Base-by-base conservation (phyloP, 2,329 filamentous ascomycete genomes). In the Botrytis squamosa region DNA sequence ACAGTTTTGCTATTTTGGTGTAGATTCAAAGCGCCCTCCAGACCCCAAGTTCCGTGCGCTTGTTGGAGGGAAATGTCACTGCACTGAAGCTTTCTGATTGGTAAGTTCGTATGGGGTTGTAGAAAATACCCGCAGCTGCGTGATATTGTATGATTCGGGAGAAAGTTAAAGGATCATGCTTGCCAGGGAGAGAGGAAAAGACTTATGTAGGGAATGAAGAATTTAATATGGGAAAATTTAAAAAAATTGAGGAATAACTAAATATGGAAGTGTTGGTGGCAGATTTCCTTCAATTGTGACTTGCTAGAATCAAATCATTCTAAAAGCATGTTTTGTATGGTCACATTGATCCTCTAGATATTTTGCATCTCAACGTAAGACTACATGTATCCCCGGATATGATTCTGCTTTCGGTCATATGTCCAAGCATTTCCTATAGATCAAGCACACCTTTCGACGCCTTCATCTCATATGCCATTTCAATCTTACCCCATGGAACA, bases 1-100 rank as follows among this genome's bases (percentile, higher is more conserved):
- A 65, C 40, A n/a, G n/a, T 29, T 64, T 14, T 29, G n/a, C 25
- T 18, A 0, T 20, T 64, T 64, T 44, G 40, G n/a, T 25, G 40
- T 64, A n/a, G 60, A 38, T 64, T 64, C 62, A 44, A 65, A 46
- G 29, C 29, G 16, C 25, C 16, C 62, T 18, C 16, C 40, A 44
- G n/a, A 44, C 62, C 40, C 40, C n/a, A 65, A 33, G 62, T 44
- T 65, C 62, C 62, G 62, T 65, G 62, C 62, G 18, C 18, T 65
- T 22, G 40, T 7, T 65, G 62, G 9, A 46, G 62, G 20, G 40
- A 33, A 65, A 44, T 46, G 18, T 22, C 40, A 62, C 59, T 62
- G 59, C 40, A n/a, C 9, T 40, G 7, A 16, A 12, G 60, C 36
- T n/a, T 38, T 42, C n/a, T 40, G 60, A 63, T 63, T 63, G 60